phyloP scores from a whole-genome alignment of 2,329 filamentous ascomycete genomes.

The Colletotrichum nymphaeae region DNA sequence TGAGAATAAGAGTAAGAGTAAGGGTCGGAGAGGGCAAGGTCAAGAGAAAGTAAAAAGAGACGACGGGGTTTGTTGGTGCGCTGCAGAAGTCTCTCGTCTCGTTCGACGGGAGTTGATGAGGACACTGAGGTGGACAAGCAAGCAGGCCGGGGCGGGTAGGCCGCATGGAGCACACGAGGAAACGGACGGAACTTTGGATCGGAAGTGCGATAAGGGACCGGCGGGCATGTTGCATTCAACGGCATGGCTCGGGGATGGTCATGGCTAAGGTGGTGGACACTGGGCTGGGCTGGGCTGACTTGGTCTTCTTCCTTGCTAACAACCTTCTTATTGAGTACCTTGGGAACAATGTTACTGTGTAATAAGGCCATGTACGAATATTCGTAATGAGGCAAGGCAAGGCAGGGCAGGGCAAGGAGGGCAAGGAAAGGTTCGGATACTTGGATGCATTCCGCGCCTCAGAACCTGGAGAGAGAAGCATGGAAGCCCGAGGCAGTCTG shows the following conservation, averaged over 20 bases:
- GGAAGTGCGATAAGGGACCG: conserved; percentile 1
- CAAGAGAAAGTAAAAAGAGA: not conserved
- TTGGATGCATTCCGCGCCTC: not conserved
- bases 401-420: no score
- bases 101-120: not conserved
- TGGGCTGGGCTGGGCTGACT: not conserved
- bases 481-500: not conserved
- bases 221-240: not conserved
- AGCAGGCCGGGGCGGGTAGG: not conserved
- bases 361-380: not conserved
- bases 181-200: conserved; percentile 9
- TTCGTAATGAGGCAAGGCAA: not conserved
- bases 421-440: no score
- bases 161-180: not conserved
- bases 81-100: conserved; percentile 4
- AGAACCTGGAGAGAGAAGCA: not conserved
- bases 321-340: no score
- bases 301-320: not conserved
- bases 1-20: not conserved
- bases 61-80: conserved; percentile 16
- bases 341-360: not conserved
- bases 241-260: not conserved
- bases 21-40: not conserved
- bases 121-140: not conserved
- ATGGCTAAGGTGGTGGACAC: no score